Base-by-base conservation (phyloP, 805 yeast genomes). In the Yarrowia divulgata region DNA sequence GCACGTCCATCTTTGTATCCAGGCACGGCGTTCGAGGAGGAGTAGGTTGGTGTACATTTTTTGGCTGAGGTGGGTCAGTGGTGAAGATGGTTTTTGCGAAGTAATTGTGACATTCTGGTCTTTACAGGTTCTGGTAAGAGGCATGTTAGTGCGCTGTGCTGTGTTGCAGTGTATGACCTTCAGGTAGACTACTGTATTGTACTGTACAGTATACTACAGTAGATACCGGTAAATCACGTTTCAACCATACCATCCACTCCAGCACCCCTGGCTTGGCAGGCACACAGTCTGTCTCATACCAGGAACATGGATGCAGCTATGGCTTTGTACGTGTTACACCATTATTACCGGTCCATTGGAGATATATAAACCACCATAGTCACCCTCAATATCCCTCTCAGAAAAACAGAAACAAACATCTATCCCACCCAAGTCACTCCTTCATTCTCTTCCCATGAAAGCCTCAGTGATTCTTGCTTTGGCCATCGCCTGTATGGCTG, bases 401-500 rank as follows among this genome's bases (percentile, higher is more conserved):
- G n/a, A n/a, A n/a, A 10, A 19, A 1, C 32, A 46, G n/a, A 13
- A 9, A 45, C 14, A 3, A 19, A 5, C 58, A 18, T 13, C 34
- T 16, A 8, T 18, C 58, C 32, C 48, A 57, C 63, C 63, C 48
- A 9, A 57, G 63, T 57, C 63, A 14, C 63, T 57, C 63, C 10
- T 57, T 57, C 45, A 39, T 16, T 39, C 40, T 13, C 40, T 23
- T 23, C 40, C 16, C 14, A 57, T 57, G 63, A 57, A 57, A 29
- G 39, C 63, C 63, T 35, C 63, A 8, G 63, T 57, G 7, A 9
- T 57, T 42, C 63, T 57, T 8, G 13, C 63, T 23, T 16, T 57
- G 48, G 63, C 63, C 18, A n/a, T 57, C 12, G 63, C 48, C 63
- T 23, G 37, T 32, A 3, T 57, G 63, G 63, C 63, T 12, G 63